Percentiles rank a stretch among this genome's conserved stretches.
Evolutionary conservation across 495 filamentous ascomycete species (phyloP).

Genomic region (Entonaema liquescens): DNA sequence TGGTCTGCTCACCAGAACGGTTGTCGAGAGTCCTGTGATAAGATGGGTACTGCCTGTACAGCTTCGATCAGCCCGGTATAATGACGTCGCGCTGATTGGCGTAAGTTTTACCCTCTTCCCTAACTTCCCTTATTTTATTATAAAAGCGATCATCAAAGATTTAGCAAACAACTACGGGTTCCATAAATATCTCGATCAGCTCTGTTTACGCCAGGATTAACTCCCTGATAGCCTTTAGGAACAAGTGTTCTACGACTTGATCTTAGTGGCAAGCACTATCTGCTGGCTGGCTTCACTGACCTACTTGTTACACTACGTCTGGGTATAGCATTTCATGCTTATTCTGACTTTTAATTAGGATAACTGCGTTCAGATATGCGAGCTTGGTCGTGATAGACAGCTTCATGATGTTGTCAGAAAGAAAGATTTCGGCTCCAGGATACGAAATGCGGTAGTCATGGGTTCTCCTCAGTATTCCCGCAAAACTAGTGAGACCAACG

Average conservation of each 20-base stretch:
- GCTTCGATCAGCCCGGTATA: conserved; percentile 70
- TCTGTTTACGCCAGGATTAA: background rate
- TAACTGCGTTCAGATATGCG: conserved; percentile 74
- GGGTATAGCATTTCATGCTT: background rate
- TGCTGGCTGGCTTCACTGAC: background rate
- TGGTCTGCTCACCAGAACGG: conserved; percentile 79
- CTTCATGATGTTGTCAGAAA: conserved; percentile 77
- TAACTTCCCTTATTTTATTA: background rate
- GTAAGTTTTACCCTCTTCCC: conserved; percentile 61
- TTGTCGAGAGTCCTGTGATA: conserved; percentile 77
- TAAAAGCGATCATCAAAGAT: background rate
- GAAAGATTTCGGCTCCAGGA: conserved; percentile 75
- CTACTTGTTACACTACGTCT: no score
- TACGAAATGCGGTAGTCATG: conserved; percentile 70
- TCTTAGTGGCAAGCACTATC: background rate
- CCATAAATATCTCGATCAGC: background rate
- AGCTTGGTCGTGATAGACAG: conserved; percentile 67
- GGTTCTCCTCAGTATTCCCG: conserved; percentile 51
- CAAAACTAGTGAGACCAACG: conserved; percentile 39
- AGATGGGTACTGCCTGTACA: conserved; percentile 83
- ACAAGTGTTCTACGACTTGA: background rate
- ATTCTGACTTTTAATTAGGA: conserved; percentile 58
- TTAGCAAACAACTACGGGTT: background rate
- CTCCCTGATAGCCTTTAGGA: background rate
- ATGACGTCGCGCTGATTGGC: conserved; percentile 92